Base-by-base conservation (phyloP, 1,284 basidiomycete genomes). In the Ceratobasidium sp. region DNA sequence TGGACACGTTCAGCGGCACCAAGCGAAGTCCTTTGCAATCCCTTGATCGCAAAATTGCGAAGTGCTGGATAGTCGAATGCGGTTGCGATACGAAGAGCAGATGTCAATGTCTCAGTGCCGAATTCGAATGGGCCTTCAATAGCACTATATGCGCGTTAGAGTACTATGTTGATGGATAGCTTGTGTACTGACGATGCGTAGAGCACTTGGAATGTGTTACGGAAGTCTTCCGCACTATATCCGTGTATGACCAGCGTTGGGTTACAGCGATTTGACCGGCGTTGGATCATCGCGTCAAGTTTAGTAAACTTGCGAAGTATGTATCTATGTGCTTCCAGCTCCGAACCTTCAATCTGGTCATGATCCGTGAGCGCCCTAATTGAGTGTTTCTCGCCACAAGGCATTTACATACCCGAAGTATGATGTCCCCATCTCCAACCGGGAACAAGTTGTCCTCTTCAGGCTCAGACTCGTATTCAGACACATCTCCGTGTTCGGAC, bases 1-100 rank as follows among this genome's bases (percentile, higher is more conserved):
- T 16, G 10, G n/a, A 74, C 27, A 10, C 46, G 14, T 20, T 64
- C 46, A 12, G 64, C n/a, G 4, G 59, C 41, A 30, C 46, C 46
- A 1, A 74, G 30, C 3, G 10, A 8, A n/a, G 59, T 12, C 27
- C 12, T 6, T n/a, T 74, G 30, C 8, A 71, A 30, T 23, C 33
- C 41, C 35, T 33, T 48, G 33, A 74, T 74, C 16, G 59, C 46
- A 41, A 50, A 74, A 1, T n/a, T 27, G 6, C 71, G 71, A 14
- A 74, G 71, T 5, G 27, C 4, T 5, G 59, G 60, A 33, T 52
- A 54, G 4, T 41, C 71, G 46, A 64, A 74, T 33, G 1, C 10
- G 10, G 60, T 74, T 3, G 71, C 57, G 14, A 52, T n/a, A 20
- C 71, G 59, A 16, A 74, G 71, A 30, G 71, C 71, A 30, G 71